phyloP scores from a whole-genome alignment of 495 filamentous ascomycete genomes.

The Penicillium samsonianum region DNA sequence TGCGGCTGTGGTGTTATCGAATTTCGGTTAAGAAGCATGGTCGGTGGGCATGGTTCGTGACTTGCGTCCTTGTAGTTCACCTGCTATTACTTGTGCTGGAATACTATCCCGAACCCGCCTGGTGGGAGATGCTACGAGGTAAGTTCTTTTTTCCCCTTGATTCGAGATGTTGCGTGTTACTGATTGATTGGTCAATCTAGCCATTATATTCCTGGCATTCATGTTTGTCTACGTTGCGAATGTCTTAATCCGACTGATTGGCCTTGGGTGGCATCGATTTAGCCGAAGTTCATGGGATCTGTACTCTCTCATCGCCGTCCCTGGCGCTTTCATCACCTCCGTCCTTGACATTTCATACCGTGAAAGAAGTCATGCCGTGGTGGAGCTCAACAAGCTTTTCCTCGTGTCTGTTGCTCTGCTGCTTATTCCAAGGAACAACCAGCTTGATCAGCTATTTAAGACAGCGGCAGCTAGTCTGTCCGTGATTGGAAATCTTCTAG shows the following conservation, averaged over 20 bases:
- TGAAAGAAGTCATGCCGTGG: slow-evolving; percentile 57
- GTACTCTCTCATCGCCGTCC: slow-evolving; percentile 81
- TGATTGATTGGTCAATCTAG: slow-evolving; percentile 30
- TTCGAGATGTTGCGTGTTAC: slow-evolving; percentile 7
- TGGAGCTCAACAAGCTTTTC: slow-evolving; percentile 88
- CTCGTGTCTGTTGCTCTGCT: slow-evolving; percentile 87
- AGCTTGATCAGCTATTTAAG: slow-evolving; percentile 98
- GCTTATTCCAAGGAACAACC: slow-evolving; percentile 94
- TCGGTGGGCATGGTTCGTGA: slow-evolving; percentile 84
- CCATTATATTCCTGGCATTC: slow-evolving; percentile 78
- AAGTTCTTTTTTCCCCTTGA: slow-evolving; percentile 15
- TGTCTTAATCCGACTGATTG: slow-evolving; percentile 78
- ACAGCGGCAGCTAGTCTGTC: slow-evolving; percentile 94
- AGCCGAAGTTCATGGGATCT: slow-evolving; percentile 94
- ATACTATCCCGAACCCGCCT: slow-evolving; percentile 68
- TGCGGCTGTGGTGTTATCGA: slow-evolving; percentile 93
- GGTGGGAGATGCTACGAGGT: slow-evolving; percentile 67
- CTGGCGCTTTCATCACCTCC: slow-evolving; percentile 78
- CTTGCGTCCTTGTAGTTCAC: slow-evolving; percentile 76
- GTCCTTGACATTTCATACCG: slow-evolving; percentile 60
- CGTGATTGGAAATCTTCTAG: slow-evolving; percentile 87
- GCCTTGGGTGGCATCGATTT: slow-evolving; percentile 91
- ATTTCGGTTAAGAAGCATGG: slow-evolving; percentile 93
- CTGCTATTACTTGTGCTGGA: slow-evolving; percentile 81
- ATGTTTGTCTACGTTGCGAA: slow-evolving; percentile 85